phyloP scores from a whole-genome alignment of 495 filamentous ascomycete species.

The Xylaria palmicola region DNA sequence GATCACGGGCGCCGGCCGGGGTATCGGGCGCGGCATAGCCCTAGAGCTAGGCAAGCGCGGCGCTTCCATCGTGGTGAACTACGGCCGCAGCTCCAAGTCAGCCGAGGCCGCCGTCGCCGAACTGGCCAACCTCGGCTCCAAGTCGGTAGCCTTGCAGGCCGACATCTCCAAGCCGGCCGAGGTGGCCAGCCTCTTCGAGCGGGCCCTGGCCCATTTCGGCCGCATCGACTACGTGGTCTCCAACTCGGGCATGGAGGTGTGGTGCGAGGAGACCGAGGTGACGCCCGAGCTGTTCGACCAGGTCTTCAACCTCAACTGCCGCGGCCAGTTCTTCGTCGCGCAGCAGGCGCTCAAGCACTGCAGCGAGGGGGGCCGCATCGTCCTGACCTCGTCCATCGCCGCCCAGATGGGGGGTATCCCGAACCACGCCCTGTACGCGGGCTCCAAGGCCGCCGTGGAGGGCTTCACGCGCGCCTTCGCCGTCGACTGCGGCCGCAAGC shows the following conservation, averaged over 20 bases:
- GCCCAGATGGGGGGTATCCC: conserved; percentile 61
- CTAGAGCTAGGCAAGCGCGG: conserved; percentile 74
- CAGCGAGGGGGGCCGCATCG: conserved; percentile 59
- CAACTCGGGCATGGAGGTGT: conserved; percentile 66
- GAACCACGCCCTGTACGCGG: conserved; percentile 62
- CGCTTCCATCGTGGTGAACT: conserved; percentile 78
- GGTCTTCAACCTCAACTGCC: conserved; percentile 75
- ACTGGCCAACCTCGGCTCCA: conserved; percentile 57
- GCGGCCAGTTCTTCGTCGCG: conserved; percentile 80
- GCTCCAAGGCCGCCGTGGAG: conserved; percentile 58
- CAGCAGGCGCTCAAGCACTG: conserved; percentile 66
- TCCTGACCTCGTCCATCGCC: conserved; percentile 64
- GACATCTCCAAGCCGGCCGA: conserved; percentile 69
- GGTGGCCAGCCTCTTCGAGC: conserved; percentile 59
- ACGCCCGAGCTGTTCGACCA: conserved; percentile 74
- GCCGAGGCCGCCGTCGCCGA: conserved; percentile 63
- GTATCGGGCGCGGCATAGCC: conserved; percentile 75
- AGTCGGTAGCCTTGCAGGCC: conserved; percentile 69
- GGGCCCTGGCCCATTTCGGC: conserved; percentile 39
- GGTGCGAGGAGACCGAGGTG: conserved; percentile 65
- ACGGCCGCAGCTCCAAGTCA: conserved; percentile 57
- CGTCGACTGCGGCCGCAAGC: conserved; percentile 43
- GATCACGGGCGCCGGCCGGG: conserved; percentile 65
- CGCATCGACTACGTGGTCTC: conserved; percentile 71
- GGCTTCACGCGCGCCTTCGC: conserved; percentile 58